Evolutionary conservation across 192 early-diverging fungal species (phyloP), one percentile per base, ranked within the genome.

Genomic region (Nowakowskiella sp.): DNA sequence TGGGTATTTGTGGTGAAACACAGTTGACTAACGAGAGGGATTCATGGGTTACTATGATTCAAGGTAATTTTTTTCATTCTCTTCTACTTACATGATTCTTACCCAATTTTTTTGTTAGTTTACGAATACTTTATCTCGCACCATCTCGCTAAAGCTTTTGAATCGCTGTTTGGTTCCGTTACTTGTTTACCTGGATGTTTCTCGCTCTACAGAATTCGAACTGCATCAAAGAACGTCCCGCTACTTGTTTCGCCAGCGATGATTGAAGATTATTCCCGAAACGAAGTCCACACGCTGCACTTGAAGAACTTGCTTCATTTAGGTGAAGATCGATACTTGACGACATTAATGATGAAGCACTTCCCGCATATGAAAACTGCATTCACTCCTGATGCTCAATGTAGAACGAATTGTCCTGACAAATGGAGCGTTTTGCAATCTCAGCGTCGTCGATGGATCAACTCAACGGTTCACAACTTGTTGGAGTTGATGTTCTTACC

Each of bases 361-460:
- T 99, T 99, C 71, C 92, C 95, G 16, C 73, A 85, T 58, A 88
- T 85, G 74, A 91, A 90, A 70, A 90, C 89, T 69, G 90, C 83
- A 25, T 99, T 97, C 50, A 90, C 86, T 8, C 75, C 86, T 4
- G 85, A 95, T 62, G 96, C 96, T 42, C 80, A 78, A 54, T 92
- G 91, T 70, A 75, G 66, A 60, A 99, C 96, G 7, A 82, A 87
- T 6, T 93, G 86, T 1, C 96, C 96, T 2, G 91, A 94, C 60
- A 74, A 81, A 44, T 97, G 90, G 86, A 68, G 72, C 1, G 75
- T 99, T 5, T 68, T 99, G 42, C 64, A 95, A 7, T 97, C 94
- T 6, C 95, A 99, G 71, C 77, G 94, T 24, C 87, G 94, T 59
- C 85, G 94, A 21, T 97, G 94, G 94, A 97, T 97, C 70, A 97